Evolutionary conservation across 495 filamentous ascomycete genomes (phyloP).

Genomic region (Xeromyces bisporus): DNA sequence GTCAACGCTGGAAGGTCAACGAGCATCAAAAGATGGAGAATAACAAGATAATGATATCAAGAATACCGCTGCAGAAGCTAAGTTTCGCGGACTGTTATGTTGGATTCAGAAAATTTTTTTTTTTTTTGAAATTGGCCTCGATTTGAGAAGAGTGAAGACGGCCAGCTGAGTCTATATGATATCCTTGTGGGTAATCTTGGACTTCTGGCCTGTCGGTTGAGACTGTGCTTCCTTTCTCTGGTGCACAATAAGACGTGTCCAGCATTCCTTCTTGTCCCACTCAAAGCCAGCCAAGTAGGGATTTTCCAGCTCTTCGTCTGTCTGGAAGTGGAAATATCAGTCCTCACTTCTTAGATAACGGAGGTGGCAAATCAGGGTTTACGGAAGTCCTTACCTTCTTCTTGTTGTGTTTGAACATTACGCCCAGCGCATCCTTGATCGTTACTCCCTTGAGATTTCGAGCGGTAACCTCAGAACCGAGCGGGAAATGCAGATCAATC

Average conservation of each 20-base stretch:
- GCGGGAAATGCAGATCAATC: constrained; percentile 76
- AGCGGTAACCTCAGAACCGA: constrained; percentile 76
- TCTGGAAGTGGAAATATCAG: constrained; percentile 29
- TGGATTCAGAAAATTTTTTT: too few species aligned
- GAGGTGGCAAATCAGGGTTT: too few species aligned
- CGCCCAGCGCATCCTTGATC: constrained; percentile 86
- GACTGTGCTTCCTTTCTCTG: constrained; percentile 47
- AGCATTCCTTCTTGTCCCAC: constrained; percentile 81
- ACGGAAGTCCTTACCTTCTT: constrained; percentile 76
- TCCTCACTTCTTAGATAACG: constrained; percentile 1
- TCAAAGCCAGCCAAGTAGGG: constrained; percentile 84
- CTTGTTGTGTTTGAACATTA: constrained; percentile 86
- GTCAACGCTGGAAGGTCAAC: too few species aligned
- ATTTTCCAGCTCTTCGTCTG: constrained; percentile 68
- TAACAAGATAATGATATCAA: too few species aligned
- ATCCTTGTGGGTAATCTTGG: constrained; percentile 48
- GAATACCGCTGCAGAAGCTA: too few species aligned
- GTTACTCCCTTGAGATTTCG: constrained; percentile 84
- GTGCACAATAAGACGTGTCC: constrained; percentile 62
- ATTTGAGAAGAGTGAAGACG: too few species aligned
- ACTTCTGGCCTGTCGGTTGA: constrained; percentile 41
- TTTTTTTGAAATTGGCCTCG: too few species aligned
- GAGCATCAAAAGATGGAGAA: too few species aligned
- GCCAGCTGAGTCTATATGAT: constrained; percentile 26
- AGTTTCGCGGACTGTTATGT: too few species aligned